Percentiles rank a stretch among this genome's conserved stretches.
Evolutionary conservation across 2,329 filamentous ascomycete genomes (phyloP).

Genomic region (Biscogniauxia mediterranea): DNA sequence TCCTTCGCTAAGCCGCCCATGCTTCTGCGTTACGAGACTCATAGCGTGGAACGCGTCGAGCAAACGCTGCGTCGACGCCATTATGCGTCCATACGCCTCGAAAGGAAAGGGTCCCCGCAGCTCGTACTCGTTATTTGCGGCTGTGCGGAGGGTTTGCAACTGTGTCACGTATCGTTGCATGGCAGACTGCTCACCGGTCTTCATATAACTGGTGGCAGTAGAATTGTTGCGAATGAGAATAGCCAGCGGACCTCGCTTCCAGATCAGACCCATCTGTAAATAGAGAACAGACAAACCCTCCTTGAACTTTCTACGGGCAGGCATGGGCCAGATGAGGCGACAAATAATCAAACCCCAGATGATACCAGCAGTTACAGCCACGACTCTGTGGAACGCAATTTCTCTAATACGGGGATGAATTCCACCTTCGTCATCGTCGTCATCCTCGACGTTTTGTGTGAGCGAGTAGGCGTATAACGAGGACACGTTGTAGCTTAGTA

Average conservation of each 20-base stretch:
- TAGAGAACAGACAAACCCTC: constrained; percentile 88
- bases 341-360: constrained; percentile 92
- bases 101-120: constrained; percentile 83
- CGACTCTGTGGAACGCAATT: constrained; percentile 83
- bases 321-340: constrained; percentile 89
- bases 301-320: constrained; percentile 82
- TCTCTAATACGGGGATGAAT: constrained; percentile 79
- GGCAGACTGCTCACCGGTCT: constrained; percentile 81
- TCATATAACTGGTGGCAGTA: constrained; percentile 69
- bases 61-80: constrained; percentile 78
- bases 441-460: constrained; percentile 73
- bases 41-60: constrained; percentile 95
- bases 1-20: constrained; percentile 70
- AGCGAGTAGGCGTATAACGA: constrained; percentile 93
- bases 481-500: constrained; percentile 94
- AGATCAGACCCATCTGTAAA: constrained; percentile 91
- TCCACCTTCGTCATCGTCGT: constrained; percentile 87
- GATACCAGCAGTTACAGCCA: constrained; percentile 82
- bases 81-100: constrained; percentile 68
- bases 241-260: constrained; percentile 88
- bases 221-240: constrained; percentile 62
- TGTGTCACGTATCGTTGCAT: constrained; percentile 77
- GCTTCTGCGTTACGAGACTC: constrained; percentile 86
- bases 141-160: constrained; percentile 68
- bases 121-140: constrained; percentile 84